Conservation (phyloP, 169 alveolate genomes). For the Toxoplasma gondii region DNA sequence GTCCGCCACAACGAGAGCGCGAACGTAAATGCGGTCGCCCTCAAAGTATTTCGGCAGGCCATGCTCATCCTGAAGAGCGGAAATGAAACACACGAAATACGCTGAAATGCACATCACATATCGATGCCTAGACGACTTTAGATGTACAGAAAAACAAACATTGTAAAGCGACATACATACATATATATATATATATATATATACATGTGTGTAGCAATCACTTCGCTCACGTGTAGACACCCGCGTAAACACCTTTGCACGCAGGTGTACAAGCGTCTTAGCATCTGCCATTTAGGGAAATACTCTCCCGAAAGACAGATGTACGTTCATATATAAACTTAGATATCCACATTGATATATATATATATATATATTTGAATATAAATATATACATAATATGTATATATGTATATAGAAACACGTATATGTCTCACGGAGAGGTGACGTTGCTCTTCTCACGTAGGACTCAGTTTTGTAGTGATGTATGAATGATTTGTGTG, state of each 20-base stretch:
- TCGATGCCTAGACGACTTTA: neutral
- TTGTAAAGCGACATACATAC: neutral
- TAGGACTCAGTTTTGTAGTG: too few species aligned
- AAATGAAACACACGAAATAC: neutral
- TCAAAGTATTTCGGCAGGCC: slow-evolving; percentile 82
- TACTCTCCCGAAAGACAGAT: too few species aligned
- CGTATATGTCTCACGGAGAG: too few species aligned
- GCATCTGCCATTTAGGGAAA: too few species aligned
- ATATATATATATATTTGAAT: neutral
- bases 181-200: neutral
- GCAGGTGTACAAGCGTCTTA: too few species aligned
- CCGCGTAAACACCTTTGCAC: too few species aligned
- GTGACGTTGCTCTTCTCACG: too few species aligned
- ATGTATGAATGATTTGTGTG: too few species aligned
- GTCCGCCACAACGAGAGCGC: slow-evolving; percentile 85
- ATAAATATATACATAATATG: too few species aligned
- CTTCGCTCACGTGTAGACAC: too few species aligned
- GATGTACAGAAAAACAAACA: neutral
- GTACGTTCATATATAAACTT: neutral
- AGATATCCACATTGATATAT: neutral
- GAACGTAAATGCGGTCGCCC: slow-evolving; percentile 76
- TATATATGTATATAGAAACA: too few species aligned
- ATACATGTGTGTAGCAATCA: neutral
- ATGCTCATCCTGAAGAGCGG: slow-evolving; percentile 71
- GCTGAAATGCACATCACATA: neutral